Evolutionary conservation across 2,329 filamentous ascomycete genomes (phyloP), one percentile per base, ranked within the genome.

Genomic region (Metarhizium rileyi): DNA sequence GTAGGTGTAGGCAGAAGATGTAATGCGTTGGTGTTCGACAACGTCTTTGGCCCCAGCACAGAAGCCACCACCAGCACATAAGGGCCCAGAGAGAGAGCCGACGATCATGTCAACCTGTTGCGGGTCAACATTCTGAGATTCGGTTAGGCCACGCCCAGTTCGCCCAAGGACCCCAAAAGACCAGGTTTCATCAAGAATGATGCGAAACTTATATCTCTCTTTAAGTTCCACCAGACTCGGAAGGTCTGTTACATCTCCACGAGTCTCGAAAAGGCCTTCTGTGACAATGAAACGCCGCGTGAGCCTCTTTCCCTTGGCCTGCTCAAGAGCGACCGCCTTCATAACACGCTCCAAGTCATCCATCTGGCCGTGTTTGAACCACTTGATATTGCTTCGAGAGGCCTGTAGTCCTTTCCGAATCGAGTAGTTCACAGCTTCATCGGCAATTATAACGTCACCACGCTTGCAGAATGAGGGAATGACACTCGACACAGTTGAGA

Each of bases 311-410:
- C 86, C 83, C 50, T 78, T 80, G 26, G 83, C 81, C 70, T 95
- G 90, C 66, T 97, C 91, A 67, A 90, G 86, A 28, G 84, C 86
- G 28, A 97, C 83, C 63, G 86, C 87, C 62, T 84, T 80, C 70
- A 98, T 78, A 26, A 94, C 87, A 27, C 81, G 76, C 66, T 97
- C 89, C 55, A 98, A 70, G 65, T 97, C 91, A 45, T 90, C 85
- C 86, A 96, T 90, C 63, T 98, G 88, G 63, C 94, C 93, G 67
- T 98, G 93, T 59, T 95, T 84, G 67, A 87, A 98, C 90, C 91
- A 98, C 53, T 84, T 78, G 54, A 98, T 87, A 49, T 81, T 91
- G 70, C 90, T 95, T 53, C 93, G 79, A 25, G 87, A 93, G 52
- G 95, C 89, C 70, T 98, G 90, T 7, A 98, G 78, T 33, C 93